Percentiles rank a stretch among this genome's conserved stretches.
phyloP scores from a whole-genome alignment of 805 yeast species.

The Jamesozyma piceae region DNA sequence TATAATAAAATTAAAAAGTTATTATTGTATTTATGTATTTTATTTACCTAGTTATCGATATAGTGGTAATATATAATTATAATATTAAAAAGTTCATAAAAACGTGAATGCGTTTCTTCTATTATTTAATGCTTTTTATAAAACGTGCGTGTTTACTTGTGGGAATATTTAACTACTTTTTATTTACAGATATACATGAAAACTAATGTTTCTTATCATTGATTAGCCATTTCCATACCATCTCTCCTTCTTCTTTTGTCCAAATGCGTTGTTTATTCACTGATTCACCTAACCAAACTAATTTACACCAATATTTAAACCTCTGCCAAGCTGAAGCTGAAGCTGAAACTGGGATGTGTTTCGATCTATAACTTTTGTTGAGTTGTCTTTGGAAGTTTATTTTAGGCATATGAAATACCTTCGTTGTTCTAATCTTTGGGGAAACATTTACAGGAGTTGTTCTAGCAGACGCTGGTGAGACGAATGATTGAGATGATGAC shows the following conservation, averaged over 20 bases:
- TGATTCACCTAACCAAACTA: slow-evolving; percentile 16
- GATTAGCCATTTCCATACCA: slow-evolving; percentile 49
- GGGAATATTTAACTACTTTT: too few relatives aligned
- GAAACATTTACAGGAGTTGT: slow-evolving; percentile 4
- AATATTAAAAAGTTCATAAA: not conserved
- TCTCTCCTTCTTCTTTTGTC: slow-evolving; percentile 33
- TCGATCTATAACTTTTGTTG: not conserved
- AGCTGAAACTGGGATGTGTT: not conserved
- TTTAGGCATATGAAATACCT: not conserved
- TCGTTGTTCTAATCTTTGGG: slow-evolving; percentile 6
- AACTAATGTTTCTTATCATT: slow-evolving; percentile 31
- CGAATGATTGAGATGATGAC: not conserved
- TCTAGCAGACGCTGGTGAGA: not conserved
- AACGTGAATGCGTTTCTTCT: too few relatives aligned
- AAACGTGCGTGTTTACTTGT: too few relatives aligned
- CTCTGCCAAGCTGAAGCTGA: not conserved
- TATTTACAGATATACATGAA: too few relatives aligned
- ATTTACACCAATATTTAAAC: slow-evolving; percentile 9
- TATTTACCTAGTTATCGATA: not conserved
- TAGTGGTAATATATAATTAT: not conserved
- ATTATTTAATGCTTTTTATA: too few relatives aligned
- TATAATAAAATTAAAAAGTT: too few relatives aligned
- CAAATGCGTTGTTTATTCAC: slow-evolving; percentile 2
- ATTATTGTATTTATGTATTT: not conserved
- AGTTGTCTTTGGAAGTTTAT: not conserved